Conservation (phyloP, 129 eudicot genomes). For the Flaveria brownii region DNA sequence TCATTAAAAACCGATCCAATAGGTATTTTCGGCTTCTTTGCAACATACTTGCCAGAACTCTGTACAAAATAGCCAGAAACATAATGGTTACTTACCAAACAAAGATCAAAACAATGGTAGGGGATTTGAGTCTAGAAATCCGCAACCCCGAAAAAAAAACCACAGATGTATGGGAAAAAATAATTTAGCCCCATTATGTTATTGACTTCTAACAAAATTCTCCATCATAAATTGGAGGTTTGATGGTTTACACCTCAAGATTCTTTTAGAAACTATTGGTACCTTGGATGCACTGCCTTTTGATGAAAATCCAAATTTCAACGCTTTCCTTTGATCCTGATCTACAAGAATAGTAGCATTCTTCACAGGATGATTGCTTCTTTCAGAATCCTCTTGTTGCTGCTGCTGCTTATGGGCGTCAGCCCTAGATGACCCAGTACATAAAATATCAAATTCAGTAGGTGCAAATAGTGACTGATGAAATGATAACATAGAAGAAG, state of each 20-base stretch:
- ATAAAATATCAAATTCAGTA: slow-evolving; percentile 1
- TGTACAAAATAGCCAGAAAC: slow-evolving; percentile 19
- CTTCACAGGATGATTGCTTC: slow-evolving; percentile 33
- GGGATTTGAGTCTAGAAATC: too few species aligned
- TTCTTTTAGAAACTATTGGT: slow-evolving; percentile 24
- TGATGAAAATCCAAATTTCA: slow-evolving; percentile 89
- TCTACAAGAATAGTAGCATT: slow-evolving; percentile 66
- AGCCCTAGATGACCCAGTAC: slow-evolving; percentile 48
- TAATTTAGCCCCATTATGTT: too few species aligned
- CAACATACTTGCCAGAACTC: slow-evolving; percentile 44
- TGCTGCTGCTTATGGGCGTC: slow-evolving; percentile 85
- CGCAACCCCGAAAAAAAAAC: background rate
- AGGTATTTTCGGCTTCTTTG: slow-evolving; percentile 75
- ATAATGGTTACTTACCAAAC: background rate
- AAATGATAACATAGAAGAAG: background rate
- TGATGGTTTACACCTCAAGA: background rate
- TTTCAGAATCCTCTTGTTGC: slow-evolving; percentile 59
- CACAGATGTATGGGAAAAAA: too few species aligned
- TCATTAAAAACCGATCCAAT: slow-evolving; percentile 75
- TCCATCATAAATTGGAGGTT: background rate
- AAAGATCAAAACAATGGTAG: too few species aligned
- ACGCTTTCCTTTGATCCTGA: slow-evolving; percentile 82
- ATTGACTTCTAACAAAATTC: too few species aligned
- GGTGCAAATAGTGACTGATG: background rate
- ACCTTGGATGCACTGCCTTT: slow-evolving; percentile 83